Base-by-base conservation (phyloP, 192 early-diverging fungal species). In the Chytriomyces sp. region DNA sequence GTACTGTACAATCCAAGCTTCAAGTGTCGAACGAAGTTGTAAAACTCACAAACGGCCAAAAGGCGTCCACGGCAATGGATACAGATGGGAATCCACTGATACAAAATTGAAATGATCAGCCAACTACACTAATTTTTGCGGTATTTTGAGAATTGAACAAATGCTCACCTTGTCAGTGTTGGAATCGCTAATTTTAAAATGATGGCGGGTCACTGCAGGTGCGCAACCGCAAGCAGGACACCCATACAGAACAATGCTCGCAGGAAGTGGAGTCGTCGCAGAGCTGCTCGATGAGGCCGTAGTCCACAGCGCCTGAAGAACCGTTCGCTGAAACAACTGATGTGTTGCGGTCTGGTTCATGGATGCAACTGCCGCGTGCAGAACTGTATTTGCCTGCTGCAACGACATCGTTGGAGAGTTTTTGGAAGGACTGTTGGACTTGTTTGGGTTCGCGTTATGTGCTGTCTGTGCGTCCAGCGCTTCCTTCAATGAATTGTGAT, bases 41-140 rank as follows among this genome's bases (percentile, higher is more conserved):
- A 99, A 79, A 99, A 99, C 75, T 99, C 97, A 77, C 94, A 94
- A 6, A 93, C 95, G 5, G 96, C 94, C 8, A 98, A 93, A 8
- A 99, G 72, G 16, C 96, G 86, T 83, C 96, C 96, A 35, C 95
- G 94, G 82, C 97, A 99, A 68, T 88, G 88, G 6, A 86, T 86
- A 78, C 88, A 89, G 11, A 89, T 86, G 6, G 88, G 84, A 49
- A 66, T 69, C 84, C 86, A 87, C 6, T 53, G 35, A 35, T 0
- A 1, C 4, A 35, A 35, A 23, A 71, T 87, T 83, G 77, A 88
- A 88, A 7, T 82, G 80, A 47, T 79, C 84, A 45, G 79, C 80
- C 11, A 6, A 49, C 45, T 45, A 77, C n/a, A n/a, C 7, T 67
- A 61, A 10, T 69, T 26, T 23, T 83, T 75, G 10, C 80, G 80